Evolutionary conservation across 306 rosid genomes (phyloP).

Genomic region (Comarum palustre): DNA sequence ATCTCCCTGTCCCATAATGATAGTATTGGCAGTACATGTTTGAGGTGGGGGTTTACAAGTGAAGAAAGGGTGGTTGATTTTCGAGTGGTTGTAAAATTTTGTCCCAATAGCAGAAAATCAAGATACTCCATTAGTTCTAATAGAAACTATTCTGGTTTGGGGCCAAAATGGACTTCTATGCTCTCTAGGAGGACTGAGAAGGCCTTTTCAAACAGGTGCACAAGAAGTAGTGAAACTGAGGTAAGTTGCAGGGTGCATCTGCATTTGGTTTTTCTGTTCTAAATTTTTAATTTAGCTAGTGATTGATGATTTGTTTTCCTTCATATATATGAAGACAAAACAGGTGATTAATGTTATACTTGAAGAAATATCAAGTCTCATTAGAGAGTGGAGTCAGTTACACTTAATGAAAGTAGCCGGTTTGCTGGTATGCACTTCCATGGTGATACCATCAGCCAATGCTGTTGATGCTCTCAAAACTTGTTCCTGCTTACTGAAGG

Average conservation of each 20-base stretch:
- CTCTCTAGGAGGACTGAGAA: conserved; percentile 26
- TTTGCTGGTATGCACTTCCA: conserved; percentile 48
- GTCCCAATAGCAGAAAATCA: conserved; percentile 38
- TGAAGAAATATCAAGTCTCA: conserved; percentile 25
- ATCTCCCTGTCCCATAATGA: conserved; percentile 31
- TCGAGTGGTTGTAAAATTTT: conserved; percentile 35
- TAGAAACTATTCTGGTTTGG: conserved; percentile 24
- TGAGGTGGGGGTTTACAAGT: conserved; percentile 31
- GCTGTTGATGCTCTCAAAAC: conserved; percentile 94
- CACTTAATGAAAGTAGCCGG: conserved; percentile 44
- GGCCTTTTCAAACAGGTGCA: conserved; percentile 25
- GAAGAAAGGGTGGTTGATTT: conserved; percentile 32
- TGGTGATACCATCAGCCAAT: conserved; percentile 68
- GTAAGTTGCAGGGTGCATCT: conserved; percentile 30
- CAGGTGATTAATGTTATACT: conserved; percentile 26
- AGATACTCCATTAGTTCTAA: conserved; percentile 32
- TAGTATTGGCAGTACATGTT: conserved; percentile 24
- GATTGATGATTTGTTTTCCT: background rate
- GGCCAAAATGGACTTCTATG: conserved; percentile 31
- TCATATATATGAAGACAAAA: conserved; percentile 22
- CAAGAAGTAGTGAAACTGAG: conserved; percentile 30
- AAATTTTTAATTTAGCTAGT: conserved; percentile 4
- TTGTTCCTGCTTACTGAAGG: conserved; percentile 88
- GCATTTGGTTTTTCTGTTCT: conserved; percentile 13
- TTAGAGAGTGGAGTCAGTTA: conserved; percentile 50